phyloP scores from a whole-genome alignment of 768 basidiomycete species.

The Auricularia auricula-judae region DNA sequence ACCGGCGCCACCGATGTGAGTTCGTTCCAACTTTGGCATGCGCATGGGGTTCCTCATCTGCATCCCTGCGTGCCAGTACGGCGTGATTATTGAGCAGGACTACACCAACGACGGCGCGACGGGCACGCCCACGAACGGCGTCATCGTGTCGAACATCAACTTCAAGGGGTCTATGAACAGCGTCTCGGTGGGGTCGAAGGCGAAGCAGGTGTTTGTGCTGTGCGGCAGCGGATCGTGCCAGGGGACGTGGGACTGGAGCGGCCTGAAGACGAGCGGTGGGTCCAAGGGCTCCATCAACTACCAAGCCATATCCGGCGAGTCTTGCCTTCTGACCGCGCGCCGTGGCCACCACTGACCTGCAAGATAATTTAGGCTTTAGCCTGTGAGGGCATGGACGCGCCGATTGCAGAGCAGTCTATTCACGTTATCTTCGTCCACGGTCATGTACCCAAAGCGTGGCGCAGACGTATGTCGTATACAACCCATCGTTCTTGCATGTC shows the following conservation, averaged over 20 bases:
- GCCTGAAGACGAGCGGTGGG: constrained; percentile 35
- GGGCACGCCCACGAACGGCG: constrained; percentile 1
- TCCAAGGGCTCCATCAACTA: constrained; percentile 20
- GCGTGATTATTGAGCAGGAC: constrained; percentile 13
- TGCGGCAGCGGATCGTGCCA: constrained; percentile 41
- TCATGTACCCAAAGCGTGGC: too few species aligned
- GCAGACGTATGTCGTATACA: constrained; percentile 28
- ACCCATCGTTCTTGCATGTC: constrained; percentile 23
- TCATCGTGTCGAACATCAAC: constrained; percentile 27
- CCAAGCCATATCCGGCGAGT: background rate
- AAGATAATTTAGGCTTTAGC: too few species aligned
- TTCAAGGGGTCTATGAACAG: constrained; percentile 32
- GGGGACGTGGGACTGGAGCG: constrained; percentile 38
- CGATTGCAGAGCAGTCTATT: too few species aligned
- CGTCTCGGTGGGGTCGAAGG: constrained; percentile 31
- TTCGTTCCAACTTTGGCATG: too few species aligned
- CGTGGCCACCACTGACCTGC: too few species aligned
- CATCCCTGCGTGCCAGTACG: constrained; percentile 3
- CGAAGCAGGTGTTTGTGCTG: constrained; percentile 39
- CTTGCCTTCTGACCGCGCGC: too few species aligned
- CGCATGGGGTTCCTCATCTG: too few species aligned
- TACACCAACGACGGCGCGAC: constrained; percentile 4
- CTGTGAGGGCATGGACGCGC: too few species aligned
- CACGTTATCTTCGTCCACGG: too few species aligned
- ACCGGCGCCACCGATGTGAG: constrained; percentile 1